These are phyloP conservation scores for Pseudogymnoascus sp. DNA, from an alignment of 2,329 filamentous ascomycete species.

Conservation along the genomic window DNA sequence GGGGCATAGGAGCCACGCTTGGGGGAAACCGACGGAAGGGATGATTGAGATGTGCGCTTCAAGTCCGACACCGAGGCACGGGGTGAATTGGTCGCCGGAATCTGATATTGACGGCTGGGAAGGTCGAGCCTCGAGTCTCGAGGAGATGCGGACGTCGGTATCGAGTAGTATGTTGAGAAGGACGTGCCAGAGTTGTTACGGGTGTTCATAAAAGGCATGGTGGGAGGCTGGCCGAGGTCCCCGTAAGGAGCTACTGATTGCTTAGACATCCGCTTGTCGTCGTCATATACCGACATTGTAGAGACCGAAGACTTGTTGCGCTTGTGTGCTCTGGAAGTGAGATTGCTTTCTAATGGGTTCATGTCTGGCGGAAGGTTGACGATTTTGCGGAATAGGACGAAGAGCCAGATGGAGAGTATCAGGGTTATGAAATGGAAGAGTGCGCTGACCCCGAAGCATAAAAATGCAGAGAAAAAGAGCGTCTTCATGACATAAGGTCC, in stretches of 20 bases:
- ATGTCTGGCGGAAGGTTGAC: slow-evolving; percentile 78
- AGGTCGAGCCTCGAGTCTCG: slow-evolving; percentile 47
- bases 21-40: background rate
- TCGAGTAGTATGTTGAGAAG: slow-evolving; percentile 42
- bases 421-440: slow-evolving; percentile 57
- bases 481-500: slow-evolving; percentile 45
- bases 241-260: slow-evolving; percentile 30
- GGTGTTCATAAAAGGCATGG: slow-evolving; percentile 74
- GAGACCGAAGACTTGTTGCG: slow-evolving; percentile 49
- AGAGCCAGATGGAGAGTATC: slow-evolving; percentile 64
- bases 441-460: slow-evolving; percentile 48
- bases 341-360: slow-evolving; percentile 83
- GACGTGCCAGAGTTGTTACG: slow-evolving; percentile 53
- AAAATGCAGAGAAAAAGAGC: slow-evolving; percentile 60
- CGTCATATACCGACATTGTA: slow-evolving; percentile 18
- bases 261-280: background rate
- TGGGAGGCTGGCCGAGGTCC: slow-evolving; percentile 40
- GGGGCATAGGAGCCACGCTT: background rate
- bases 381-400: slow-evolving; percentile 74
- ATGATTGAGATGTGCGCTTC: slow-evolving; percentile 38
- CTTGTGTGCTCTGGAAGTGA: slow-evolving; percentile 68
- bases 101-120: slow-evolving; percentile 48
- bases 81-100: slow-evolving; percentile 36
- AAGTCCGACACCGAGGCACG: slow-evolving; percentile 38
- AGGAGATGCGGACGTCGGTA: slow-evolving; percentile 35